Conservation (phyloP, 306 rosid genomes). For the Coriaria nepalensis region DNA sequence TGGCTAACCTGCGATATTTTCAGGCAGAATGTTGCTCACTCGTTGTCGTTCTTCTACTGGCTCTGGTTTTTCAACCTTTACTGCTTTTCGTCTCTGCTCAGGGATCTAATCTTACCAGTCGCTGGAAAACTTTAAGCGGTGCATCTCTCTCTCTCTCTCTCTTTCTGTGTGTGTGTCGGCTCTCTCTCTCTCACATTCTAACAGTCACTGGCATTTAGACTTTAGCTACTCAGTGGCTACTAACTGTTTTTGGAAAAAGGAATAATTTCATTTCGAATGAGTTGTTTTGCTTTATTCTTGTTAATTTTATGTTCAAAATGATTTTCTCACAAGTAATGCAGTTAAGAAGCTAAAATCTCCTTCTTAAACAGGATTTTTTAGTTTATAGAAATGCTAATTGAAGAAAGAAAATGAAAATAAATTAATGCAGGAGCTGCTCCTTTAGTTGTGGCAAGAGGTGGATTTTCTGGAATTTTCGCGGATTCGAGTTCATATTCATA, state of each 20-base stretch:
- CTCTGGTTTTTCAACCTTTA: slow-evolving; percentile 28
- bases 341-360: too few relatives aligned
- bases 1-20: slow-evolving; percentile 16
- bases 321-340: too few relatives aligned
- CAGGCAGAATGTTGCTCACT: slow-evolving; percentile 50
- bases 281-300: too few relatives aligned
- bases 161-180: too few relatives aligned
- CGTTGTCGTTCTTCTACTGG: slow-evolving; percentile 22
- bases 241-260: too few relatives aligned
- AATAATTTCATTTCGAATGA: too few relatives aligned
- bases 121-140: slow-evolving; percentile 67
- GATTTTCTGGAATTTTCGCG: slow-evolving; percentile 78
- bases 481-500: slow-evolving; percentile 46
- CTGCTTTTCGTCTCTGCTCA: slow-evolving; percentile 51
- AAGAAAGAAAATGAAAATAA: neutral
- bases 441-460: slow-evolving; percentile 65
- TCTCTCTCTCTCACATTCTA: neutral
- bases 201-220: too few relatives aligned
- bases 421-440: slow-evolving; percentile 50
- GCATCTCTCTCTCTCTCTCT: neutral
- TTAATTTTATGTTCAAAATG: too few relatives aligned
- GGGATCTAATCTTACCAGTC: slow-evolving; percentile 31
- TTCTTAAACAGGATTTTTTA: neutral
- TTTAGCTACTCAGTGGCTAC: too few relatives aligned
- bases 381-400: too few relatives aligned